These are phyloP conservation scores for Prunus padus DNA, from an alignment of 306 rosid genomes.

Conservation along the genomic window DNA sequence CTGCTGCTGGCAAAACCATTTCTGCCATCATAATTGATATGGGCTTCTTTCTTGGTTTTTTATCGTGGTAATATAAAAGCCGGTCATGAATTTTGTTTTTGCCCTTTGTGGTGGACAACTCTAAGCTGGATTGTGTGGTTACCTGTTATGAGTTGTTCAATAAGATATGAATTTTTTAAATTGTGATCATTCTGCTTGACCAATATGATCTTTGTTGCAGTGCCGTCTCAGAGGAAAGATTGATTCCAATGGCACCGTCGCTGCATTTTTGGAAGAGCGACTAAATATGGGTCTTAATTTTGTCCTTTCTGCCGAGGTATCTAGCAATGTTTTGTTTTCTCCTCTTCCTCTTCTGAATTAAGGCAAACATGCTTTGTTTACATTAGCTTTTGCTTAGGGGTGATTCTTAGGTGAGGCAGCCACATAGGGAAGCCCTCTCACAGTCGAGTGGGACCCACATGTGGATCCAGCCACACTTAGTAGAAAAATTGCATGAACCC, in stretches of 20 bases:
- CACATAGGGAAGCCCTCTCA: too few relatives aligned
- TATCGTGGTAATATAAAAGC: neutral
- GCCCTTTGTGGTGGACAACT: neutral
- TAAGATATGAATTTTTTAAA: neutral
- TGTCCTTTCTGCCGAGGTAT: conserved; percentile 70
- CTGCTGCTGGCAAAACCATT: neutral
- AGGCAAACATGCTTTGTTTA: neutral
- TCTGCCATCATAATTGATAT: neutral
- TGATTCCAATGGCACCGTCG: conserved; percentile 71
- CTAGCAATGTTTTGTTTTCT: neutral
- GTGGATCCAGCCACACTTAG: too few relatives aligned
- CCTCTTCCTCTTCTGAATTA: neutral
- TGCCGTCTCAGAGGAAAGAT: conserved; percentile 90
- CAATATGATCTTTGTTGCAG: conserved; percentile 28
- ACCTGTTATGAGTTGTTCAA: neutral
- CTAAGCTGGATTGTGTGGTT: neutral
- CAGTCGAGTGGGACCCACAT: too few relatives aligned
- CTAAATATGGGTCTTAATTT: conserved; percentile 71
- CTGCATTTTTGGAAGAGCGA: conserved; percentile 91
- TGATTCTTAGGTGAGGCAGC: too few relatives aligned
- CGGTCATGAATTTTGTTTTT: neutral
- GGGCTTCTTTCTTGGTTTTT: neutral
- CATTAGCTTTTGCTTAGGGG: neutral
- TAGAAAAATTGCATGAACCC: too few relatives aligned
- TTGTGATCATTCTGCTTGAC: neutral